Evolutionary conservation across 2,329 filamentous ascomycete species (phyloP), one percentile per base, ranked within the genome.

Genomic region (Cladosporium sp.): DNA sequence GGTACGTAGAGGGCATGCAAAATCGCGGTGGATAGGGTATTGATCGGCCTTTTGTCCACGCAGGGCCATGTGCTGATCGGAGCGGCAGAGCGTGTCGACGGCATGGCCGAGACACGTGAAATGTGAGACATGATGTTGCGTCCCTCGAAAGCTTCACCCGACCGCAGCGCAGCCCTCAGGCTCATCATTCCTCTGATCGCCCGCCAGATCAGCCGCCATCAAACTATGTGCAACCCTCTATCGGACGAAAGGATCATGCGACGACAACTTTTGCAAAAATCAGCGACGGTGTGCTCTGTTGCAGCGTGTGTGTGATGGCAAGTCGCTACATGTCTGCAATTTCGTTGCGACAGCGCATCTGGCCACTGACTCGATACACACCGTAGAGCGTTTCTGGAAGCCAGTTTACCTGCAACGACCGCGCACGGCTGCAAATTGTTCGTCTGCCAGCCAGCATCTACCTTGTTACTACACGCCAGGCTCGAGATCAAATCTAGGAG

Each of bases 161-260:
- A 39, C 43, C 38, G 43, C 43, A 39, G 29, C 38, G 43, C 43
- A 39, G 29, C 43, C 43, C 17, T n/a, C 24, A 19, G n/a, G 8
- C n/a, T 34, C 34, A 13, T 12, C 36, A 30, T n/a, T n/a, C n/a
- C n/a, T n/a, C n/a, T 40, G 44, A 48, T 48, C 44, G 36, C 37
- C 44, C 36, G 38, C 24, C 44, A 48, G 44, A 48, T 48, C 44
- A 34, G 30, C 44, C 44, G 44, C 44, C 37, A 34, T 48, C 17
- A 15, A 48, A 48, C 36, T 20, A 17, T 40, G 27, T 22, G 8
- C 8, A 22, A 18, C 36, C 22, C 18, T 13, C n/a, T 12, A 15
- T 40, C 36, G 36, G 18, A 11, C 11, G 15, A 12, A 18, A 12
- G 15, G 36, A 38, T 12, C 7, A 15, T 38, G 36, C 36, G 36